Evolutionary conservation across 2,329 filamentous ascomycete species (phyloP), one percentile per base, ranked within the genome.

Genomic region (Lasiodiplodia sp.): DNA sequence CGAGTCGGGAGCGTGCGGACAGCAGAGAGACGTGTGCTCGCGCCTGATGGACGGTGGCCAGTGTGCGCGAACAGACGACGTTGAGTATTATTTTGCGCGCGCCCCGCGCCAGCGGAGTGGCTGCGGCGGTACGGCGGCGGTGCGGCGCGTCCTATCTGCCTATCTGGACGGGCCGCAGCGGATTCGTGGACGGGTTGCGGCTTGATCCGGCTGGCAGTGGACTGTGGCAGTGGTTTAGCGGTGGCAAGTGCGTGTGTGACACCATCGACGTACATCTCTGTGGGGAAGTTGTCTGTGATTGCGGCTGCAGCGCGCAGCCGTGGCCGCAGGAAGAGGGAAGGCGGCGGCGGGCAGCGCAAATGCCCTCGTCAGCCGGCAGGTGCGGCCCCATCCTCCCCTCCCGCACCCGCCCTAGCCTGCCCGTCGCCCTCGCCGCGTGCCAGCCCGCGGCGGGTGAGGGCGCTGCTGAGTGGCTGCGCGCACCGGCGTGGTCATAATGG

Each of bases 241-340:
- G 58, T 51, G 58, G 58, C 58, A 63, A 63, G 58, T 63, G 58
- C 58, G 40, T 63, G 57, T 34, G 60, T 64, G 60, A 64, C 60
- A 64, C 60, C 44, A 64, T 63, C 58, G 57, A 40, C 47, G 60
- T 64, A 52, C 60, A 64, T 64, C 60, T 64, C 60, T 64, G 60
- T 64, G 60, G 60, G 60, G 60, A 64, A 64, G 60, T 47, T 52
- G 40, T 62, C 28, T 64, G 60, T 64, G 60, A 64, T 38, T 64
- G 60, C 60, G 60, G 60, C 60, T 64, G 60, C 60, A 64, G 57
- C 57, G 38, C 47, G 60, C 60, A 51, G 60, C 40, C 57, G 56
- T 44, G 40, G 58, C 58, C 18, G 58, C 56, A 23, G 53, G 25
- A 34, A 16, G 31, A 25, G 40, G n/a, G 23, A 14, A 25, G 40